These are phyloP conservation scores for Fraxinus velutina DNA, from an alignment of 305 asterid genomes.

Conservation along the genomic window DNA sequence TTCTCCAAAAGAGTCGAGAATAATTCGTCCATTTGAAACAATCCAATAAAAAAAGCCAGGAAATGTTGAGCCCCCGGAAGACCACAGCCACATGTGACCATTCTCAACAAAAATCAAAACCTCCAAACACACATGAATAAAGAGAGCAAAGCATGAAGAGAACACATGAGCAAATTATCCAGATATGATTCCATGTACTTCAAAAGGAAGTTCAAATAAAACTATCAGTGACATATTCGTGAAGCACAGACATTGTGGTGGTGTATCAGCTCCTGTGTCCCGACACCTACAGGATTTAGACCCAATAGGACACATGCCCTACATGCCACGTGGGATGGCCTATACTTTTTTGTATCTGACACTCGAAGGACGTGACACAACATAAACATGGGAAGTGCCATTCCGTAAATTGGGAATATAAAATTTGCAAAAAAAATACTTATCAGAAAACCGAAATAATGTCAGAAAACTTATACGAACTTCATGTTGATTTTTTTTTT, in stretches of 20 bases:
- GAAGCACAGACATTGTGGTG: neutral
- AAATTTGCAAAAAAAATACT: neutral
- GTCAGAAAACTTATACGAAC: neutral
- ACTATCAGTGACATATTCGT: neutral
- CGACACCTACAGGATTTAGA: neutral
- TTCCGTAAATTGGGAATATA: neutral
- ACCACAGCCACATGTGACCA: neutral
- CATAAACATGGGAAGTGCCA: neutral
- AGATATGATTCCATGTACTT: neutral
- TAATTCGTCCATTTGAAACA: neutral
- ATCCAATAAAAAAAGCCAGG: neutral
- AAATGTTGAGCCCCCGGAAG: neutral
- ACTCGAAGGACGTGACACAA: neutral
- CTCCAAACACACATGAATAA: neutral
- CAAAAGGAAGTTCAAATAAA: neutral
- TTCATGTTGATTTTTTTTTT: neutral
- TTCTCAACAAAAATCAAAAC: constrained; percentile 2
- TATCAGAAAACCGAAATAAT: neutral
- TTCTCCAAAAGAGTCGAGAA: constrained; percentile 2
- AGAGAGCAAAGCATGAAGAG: neutral
- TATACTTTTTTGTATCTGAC: neutral
- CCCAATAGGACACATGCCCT: neutral
- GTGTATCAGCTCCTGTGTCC: neutral
- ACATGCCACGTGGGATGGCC: neutral
- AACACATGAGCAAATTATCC: neutral